phyloP scores from a whole-genome alignment of 1,139 yeast species.

The Nematodospora anomalae region DNA sequence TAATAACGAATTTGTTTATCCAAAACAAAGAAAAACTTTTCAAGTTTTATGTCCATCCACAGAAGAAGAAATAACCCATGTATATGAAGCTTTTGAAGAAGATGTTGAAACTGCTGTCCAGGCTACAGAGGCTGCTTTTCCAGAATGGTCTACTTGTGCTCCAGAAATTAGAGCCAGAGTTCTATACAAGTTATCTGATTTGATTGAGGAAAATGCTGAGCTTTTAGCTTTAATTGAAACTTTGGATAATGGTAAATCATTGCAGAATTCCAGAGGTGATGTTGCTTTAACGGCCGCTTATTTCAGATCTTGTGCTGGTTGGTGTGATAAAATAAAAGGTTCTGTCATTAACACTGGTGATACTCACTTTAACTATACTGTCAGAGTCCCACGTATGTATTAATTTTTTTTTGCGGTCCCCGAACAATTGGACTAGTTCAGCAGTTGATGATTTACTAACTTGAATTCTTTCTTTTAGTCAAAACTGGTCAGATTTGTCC shows the following conservation, averaged over 20 bases:
- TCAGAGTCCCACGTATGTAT: constrained; percentile 66
- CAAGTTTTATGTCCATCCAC: constrained; percentile 66
- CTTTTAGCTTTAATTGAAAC: constrained; percentile 68
- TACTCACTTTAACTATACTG: constrained; percentile 57
- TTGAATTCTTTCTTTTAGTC: too few relatives aligned
- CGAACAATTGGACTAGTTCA: too few relatives aligned
- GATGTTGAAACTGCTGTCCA: constrained; percentile 80
- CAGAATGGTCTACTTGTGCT: constrained; percentile 32
- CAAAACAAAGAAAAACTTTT: constrained; percentile 53
- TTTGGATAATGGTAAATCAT: constrained; percentile 78
- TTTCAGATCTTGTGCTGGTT: constrained; percentile 77
- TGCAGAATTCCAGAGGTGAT: constrained; percentile 54
- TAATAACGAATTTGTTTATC: constrained; percentile 50
- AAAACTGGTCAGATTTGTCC: constrained; percentile 69
- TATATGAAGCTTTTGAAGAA: constrained; percentile 62
- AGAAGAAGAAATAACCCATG: constrained; percentile 62
- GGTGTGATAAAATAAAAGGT: constrained; percentile 80
- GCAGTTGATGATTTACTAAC: too few relatives aligned
- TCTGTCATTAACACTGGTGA: constrained; percentile 63
- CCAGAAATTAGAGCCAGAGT: constrained; percentile 54
- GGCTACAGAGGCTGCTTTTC: constrained; percentile 74
- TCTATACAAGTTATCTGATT: constrained; percentile 60
- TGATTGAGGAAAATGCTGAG: constrained; percentile 60
- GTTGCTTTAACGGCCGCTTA: constrained; percentile 61
- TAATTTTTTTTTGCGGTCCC: too few relatives aligned